Conservation (phyloP, 495 filamentous ascomycete genomes). For the Penicillium parvum region DNA sequence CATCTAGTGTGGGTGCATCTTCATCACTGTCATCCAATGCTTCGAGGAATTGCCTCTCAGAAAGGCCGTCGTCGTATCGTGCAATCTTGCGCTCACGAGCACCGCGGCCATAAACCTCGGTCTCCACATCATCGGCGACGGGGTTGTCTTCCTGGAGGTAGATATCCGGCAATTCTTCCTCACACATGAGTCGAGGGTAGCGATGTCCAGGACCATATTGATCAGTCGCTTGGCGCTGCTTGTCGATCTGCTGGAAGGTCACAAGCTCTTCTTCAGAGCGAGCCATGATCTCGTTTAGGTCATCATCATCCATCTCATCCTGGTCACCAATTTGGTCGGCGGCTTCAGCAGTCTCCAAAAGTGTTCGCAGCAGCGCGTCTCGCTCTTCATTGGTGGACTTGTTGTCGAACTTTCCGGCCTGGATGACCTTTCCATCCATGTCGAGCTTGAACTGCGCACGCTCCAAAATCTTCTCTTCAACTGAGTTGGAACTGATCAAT, state of each 20-base stretch:
- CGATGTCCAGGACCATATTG: conserved; percentile 66
- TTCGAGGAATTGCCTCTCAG: conserved; percentile 92
- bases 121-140: conserved; percentile 69
- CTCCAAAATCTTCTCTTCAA: conserved; percentile 98
- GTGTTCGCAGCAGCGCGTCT: conserved; percentile 87
- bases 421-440: conserved; percentile 99
- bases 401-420: conserved; percentile 98
- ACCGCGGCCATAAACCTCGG: conserved; percentile 77
- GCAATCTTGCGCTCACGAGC: conserved; percentile 90
- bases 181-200: conserved; percentile 75
- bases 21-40: conserved; percentile 97
- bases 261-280: conserved; percentile 67
- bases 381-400: conserved; percentile 98
- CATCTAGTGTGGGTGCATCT: conserved; percentile 61
- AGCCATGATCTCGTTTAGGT: conserved; percentile 84
- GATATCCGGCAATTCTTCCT: conserved; percentile 87
- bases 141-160: conserved; percentile 84
- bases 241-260: conserved; percentile 74
- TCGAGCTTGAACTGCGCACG: conserved; percentile 96
- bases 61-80: conserved; percentile 94
- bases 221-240: conserved; percentile 57
- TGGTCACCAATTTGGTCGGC: conserved; percentile 78
- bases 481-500: conserved; percentile 91
- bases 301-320: conserved; percentile 93
- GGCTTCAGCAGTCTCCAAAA: conserved; percentile 84